Evolutionary conservation across 768 basidiomycete species (phyloP).

Genomic region (Pulveroboletus sp.): DNA sequence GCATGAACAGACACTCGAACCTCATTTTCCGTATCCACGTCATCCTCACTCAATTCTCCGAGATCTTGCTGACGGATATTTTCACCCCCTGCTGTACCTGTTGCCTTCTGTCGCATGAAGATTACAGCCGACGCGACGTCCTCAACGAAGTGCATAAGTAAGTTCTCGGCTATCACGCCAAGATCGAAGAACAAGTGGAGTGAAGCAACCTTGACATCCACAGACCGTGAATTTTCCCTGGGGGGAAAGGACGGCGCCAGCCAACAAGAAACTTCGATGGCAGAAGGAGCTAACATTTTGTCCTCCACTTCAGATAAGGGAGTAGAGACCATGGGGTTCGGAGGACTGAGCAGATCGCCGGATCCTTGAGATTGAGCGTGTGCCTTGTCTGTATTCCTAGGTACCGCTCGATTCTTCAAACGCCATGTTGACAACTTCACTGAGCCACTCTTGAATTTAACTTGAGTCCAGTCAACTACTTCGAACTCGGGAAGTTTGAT

Average conservation of each 20-base stretch:
- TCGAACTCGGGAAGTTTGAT: conserved; percentile 51
- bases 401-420: conserved; percentile 32
- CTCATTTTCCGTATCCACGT: conserved; percentile 12
- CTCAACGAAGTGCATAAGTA: conserved; percentile 46
- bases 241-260: not conserved
- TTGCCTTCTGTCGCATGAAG: conserved; percentile 8
- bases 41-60: conserved; percentile 10
- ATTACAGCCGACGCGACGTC: conserved; percentile 30
- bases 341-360: conserved; percentile 14
- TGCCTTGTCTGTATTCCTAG: conserved; percentile 12
- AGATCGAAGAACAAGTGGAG: conserved; percentile 79
- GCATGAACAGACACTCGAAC: conserved; percentile 17
- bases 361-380: conserved; percentile 17
- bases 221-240: conserved; percentile 2
- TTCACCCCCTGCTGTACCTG: not conserved
- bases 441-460: conserved; percentile 36
- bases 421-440: conserved; percentile 63
- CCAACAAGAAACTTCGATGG: conserved; percentile 16
- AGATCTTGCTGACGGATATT: not conserved
- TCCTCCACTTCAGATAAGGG: conserved; percentile 16
- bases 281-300: conserved; percentile 8
- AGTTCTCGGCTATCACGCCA: conserved; percentile 36
- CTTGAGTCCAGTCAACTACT: conserved; percentile 58
- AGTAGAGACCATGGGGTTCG: conserved; percentile 15
- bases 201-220: conserved; percentile 46